Percentiles rank a stretch among this genome's conserved stretches.
Evolutionary conservation across 164 flowering plant species (phyloP).

Genomic region (grape (Vitis vinifera)): DNA sequence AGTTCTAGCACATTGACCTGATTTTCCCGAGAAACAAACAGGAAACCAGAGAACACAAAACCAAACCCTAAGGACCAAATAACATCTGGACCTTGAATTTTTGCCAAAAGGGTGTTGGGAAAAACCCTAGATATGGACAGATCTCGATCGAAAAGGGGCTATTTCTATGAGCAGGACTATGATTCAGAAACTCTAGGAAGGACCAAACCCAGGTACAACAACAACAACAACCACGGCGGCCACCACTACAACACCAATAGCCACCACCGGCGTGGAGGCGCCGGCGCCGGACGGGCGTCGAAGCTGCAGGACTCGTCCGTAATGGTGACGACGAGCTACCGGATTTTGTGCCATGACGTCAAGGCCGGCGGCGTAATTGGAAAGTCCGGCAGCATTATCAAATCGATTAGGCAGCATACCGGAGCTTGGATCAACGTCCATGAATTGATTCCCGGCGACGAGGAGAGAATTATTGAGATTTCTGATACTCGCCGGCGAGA

Average conservation of each 20-base stretch:
- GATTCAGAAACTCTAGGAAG: slow-evolving; percentile 50
- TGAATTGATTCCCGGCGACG: slow-evolving; percentile 78
- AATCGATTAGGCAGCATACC: slow-evolving; percentile 83
- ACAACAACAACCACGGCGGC: slow-evolving; percentile 22
- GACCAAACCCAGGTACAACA: slow-evolving; percentile 54
- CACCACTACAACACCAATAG: slow-evolving; percentile 35
- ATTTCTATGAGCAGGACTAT: slow-evolving; percentile 77
- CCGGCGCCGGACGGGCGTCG: slow-evolving; percentile 25
- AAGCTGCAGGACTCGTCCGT: slow-evolving; percentile 38
- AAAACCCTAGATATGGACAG: slow-evolving; percentile 60
- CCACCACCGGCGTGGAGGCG: slow-evolving; percentile 20
- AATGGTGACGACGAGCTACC: slow-evolving; percentile 59
- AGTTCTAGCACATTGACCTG: neutral
- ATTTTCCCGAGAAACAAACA: slow-evolving; percentile 3
- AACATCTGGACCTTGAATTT: neutral
- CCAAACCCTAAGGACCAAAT: neutral
- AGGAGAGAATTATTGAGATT: slow-evolving; percentile 93
- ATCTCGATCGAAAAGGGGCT: slow-evolving; percentile 90
- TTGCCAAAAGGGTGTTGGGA: neutral
- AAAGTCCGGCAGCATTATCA: slow-evolving; percentile 85
- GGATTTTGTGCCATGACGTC: slow-evolving; percentile 81
- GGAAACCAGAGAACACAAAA: neutral
- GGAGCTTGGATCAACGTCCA: slow-evolving; percentile 99
- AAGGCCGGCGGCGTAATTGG: slow-evolving; percentile 93
- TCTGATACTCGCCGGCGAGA: slow-evolving; percentile 76